Evolutionary conservation across 1,139 yeast genomes (phyloP).

Genomic region (Geotrichum aggregatum): DNA sequence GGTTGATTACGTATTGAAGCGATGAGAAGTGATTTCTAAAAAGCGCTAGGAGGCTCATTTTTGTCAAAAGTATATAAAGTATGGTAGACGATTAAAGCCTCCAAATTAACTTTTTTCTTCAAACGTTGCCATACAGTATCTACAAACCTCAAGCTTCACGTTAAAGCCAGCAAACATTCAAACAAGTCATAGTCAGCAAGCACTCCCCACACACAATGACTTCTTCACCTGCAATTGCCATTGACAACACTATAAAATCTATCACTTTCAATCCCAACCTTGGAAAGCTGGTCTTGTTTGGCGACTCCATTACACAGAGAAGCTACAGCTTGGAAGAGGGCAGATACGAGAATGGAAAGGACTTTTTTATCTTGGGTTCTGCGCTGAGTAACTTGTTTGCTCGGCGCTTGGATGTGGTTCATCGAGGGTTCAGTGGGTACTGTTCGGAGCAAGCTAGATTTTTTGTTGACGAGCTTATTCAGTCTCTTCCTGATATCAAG

Average conservation of each 20-base stretch:
- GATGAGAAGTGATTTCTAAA: no score
- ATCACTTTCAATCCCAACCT: constrained; percentile 15
- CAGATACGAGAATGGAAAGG: neutral
- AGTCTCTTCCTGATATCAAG: constrained; percentile 18
- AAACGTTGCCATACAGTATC: no score
- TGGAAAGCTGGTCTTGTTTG: constrained; percentile 53
- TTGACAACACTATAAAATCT: constrained; percentile 10
- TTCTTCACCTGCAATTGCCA: neutral
- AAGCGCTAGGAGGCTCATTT: no score
- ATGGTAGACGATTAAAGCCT: no score
- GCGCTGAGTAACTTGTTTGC: constrained; percentile 13
- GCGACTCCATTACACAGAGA: constrained; percentile 61
- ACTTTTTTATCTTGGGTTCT: constrained; percentile 15
- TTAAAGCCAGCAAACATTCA: no score
- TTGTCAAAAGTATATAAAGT: no score
- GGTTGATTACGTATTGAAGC: no score
- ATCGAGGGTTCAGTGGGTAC: constrained; percentile 60
- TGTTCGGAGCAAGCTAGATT: constrained; percentile 47
- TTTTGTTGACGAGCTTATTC: constrained; percentile 28
- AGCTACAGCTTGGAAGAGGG: constrained; percentile 35
- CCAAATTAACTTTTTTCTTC: no score
- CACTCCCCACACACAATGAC: no score
- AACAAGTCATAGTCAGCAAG: no score
- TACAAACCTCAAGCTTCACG: no score
- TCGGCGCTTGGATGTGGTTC: constrained; percentile 51